Conservation (phyloP, 2,329 filamentous ascomycete genomes). For the Bertia moriformis region DNA sequence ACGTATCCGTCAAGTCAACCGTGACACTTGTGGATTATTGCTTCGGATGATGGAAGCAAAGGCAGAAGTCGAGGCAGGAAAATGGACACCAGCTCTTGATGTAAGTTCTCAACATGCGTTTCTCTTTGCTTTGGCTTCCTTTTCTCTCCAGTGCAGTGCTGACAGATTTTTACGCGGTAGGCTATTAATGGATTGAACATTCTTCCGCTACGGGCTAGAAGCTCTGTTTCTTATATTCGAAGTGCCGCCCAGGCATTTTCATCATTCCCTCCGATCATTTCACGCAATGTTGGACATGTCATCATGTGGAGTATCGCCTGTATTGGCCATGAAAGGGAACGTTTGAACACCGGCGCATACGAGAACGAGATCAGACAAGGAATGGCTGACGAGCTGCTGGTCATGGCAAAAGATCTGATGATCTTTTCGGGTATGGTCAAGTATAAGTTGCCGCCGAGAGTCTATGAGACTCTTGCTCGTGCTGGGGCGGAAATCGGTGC, state of each 20-base stretch:
- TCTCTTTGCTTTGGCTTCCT: neutral
- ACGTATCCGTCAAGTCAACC: slow-evolving; percentile 40
- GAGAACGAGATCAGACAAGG: neutral
- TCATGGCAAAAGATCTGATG: slow-evolving; percentile 1
- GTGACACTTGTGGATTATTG: slow-evolving; percentile 41
- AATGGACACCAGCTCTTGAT: slow-evolving; percentile 48
- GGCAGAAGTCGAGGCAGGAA: slow-evolving; percentile 36
- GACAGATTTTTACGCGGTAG: neutral
- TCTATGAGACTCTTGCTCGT: neutral
- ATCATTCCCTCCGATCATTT: neutral
- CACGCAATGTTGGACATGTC: neutral
- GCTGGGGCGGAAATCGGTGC: neutral
- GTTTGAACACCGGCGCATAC: neutral
- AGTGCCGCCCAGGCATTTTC: slow-evolving; percentile 1
- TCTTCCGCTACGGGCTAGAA: neutral
- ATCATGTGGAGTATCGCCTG: slow-evolving; percentile 1
- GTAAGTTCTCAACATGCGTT: too few relatives aligned
- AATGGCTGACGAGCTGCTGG: neutral
- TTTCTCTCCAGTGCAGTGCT: neutral
- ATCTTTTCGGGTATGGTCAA: slow-evolving; percentile 1
- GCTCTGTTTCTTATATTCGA: neutral
- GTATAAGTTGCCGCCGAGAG: neutral
- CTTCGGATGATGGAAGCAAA: slow-evolving; percentile 47
- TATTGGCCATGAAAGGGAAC: neutral
- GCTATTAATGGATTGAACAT: neutral